A percentile compares a stretch with the other conserved stretches of the same genome.
Conservation (phyloP, 805 yeast species). For the Pichia pseudocactophila region DNA sequence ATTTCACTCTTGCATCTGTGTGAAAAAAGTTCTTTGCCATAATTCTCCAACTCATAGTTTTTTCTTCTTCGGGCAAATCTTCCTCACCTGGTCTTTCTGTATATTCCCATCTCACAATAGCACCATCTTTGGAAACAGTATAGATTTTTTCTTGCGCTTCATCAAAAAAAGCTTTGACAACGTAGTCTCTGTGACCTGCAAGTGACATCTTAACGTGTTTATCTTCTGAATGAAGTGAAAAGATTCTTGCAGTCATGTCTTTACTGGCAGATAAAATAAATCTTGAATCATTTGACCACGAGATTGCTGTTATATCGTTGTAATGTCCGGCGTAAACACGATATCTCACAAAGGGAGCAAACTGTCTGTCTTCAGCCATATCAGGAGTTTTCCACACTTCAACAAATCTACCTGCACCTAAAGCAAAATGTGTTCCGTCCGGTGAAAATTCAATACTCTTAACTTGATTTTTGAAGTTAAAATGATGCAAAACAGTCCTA, state of each 20-base stretch:
- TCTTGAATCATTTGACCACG: conserved; percentile 89
- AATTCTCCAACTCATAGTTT: conserved; percentile 70
- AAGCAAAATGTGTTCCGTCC: conserved; percentile 79
- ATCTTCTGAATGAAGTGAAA: conserved; percentile 63
- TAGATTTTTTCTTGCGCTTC: conserved; percentile 83
- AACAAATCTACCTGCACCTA: conserved; percentile 70
- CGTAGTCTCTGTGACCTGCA: conserved; percentile 89
- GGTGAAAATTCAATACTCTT: conserved; percentile 75
- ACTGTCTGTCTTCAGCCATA: conserved; percentile 73
- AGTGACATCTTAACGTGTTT: conserved; percentile 74
- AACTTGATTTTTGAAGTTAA: conserved; percentile 81
- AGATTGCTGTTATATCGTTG: conserved; percentile 63
- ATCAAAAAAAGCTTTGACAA: conserved; percentile 79
- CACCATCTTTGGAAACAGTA: conserved; percentile 91
- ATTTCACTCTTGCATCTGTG: conserved; percentile 61
- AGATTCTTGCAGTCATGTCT: conserved; percentile 82
- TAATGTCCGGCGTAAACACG: conserved; percentile 90
- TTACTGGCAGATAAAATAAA: conserved; percentile 80
- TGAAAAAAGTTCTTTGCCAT: conserved; percentile 67
- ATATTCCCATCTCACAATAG: conserved; percentile 87
- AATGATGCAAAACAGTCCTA: conserved; percentile 83
- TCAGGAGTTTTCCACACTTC: conserved; percentile 94
- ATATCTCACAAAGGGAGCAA: conserved; percentile 91
- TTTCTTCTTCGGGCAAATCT: conserved; percentile 36
- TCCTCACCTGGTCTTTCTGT: conserved; percentile 45